These are phyloP conservation scores for Plenodomus biglobosus DNA, from an alignment of 2,329 filamentous ascomycete genomes.

Conservation along the genomic window DNA sequence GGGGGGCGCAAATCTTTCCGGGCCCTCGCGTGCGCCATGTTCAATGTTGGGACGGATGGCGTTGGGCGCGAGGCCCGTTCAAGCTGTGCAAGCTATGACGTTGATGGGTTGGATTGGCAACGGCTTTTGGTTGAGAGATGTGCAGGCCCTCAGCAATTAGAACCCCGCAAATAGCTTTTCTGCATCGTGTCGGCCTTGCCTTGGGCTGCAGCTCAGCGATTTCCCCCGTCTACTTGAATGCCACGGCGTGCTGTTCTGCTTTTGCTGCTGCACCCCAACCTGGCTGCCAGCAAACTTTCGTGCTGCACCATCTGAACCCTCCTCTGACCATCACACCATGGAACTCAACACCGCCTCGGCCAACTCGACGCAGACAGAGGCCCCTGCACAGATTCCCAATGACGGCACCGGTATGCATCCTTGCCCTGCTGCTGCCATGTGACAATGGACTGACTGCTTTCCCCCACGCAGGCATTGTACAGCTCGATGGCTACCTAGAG, in stretches of 20 bases:
- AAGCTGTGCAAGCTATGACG: conserved; percentile 35
- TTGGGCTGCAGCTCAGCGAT: background rate
- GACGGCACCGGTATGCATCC: conserved; percentile 68
- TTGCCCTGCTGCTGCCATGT: conserved; percentile 4
- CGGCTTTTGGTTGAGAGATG: conserved; percentile 38
- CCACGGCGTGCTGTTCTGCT: background rate
- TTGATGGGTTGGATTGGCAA: conserved; percentile 26
- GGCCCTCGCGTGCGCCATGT: conserved; percentile 16
- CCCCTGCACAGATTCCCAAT: conserved; percentile 58
- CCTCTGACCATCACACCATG: conserved; percentile 28
- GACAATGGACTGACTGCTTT: conserved; percentile 13
- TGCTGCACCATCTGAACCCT: conserved; percentile 9
- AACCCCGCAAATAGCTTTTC: conserved; percentile 34
- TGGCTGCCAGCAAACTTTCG: conserved; percentile 13
- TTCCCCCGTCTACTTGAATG: background rate
- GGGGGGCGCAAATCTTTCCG: conserved; percentile 24
- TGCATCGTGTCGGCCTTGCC: background rate
- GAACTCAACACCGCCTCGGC: conserved; percentile 49
- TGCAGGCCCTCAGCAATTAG: conserved; percentile 26
- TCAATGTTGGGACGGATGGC: conserved; percentile 29
- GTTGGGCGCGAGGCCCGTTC: conserved; percentile 26
- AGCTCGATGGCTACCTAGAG: conserved; percentile 85
- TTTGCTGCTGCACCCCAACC: background rate
- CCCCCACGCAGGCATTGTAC: conserved; percentile 68
- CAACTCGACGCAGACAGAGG: conserved; percentile 49